A percentile compares a stretch with the other conserved stretches of the same genome.
Conservation (phyloP, 148 eudicot genomes). For the Rheum nobile region DNA sequence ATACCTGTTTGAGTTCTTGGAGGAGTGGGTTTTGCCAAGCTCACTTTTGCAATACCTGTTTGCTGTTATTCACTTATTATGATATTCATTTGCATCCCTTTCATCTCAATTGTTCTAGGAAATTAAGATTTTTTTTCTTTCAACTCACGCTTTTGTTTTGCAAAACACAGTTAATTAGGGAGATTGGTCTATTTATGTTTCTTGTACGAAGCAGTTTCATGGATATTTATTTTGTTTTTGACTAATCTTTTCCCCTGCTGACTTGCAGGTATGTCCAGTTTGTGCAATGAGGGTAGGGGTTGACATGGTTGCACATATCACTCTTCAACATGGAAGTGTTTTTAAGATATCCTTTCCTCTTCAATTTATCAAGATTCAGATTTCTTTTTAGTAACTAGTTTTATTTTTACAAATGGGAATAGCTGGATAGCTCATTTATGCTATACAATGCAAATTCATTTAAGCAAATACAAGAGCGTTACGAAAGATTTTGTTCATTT, state of each 20-base stretch:
- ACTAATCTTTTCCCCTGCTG: conserved; percentile 3
- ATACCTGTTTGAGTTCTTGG: neutral
- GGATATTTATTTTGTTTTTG: neutral
- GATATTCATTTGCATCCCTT: neutral
- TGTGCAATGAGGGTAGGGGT: conserved; percentile 82
- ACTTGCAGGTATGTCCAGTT: conserved; percentile 91
- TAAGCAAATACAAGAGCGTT: neutral
- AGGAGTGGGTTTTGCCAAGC: neutral
- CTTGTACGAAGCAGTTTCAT: neutral
- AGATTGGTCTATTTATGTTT: neutral
- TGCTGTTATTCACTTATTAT: neutral
- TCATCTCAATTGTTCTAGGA: neutral
- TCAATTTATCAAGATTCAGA: neutral
- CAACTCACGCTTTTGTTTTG: neutral
- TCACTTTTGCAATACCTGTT: neutral
- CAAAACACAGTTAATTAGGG: neutral
- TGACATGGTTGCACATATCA: conserved; percentile 96
- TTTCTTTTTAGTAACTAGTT: neutral
- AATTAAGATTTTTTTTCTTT: neutral
- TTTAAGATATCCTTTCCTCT: conserved; percentile 86
- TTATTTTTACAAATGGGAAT: neutral
- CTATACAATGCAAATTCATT: neutral
- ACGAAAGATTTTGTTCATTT: neutral
- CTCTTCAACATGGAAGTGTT: conserved; percentile 80
- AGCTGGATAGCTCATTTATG: neutral